A percentile compares a stretch with the other conserved stretches of the same genome.
These are phyloP conservation scores for Venturia carpophila DNA, from an alignment of 2,329 filamentous ascomycete species.

Conservation along the genomic window DNA sequence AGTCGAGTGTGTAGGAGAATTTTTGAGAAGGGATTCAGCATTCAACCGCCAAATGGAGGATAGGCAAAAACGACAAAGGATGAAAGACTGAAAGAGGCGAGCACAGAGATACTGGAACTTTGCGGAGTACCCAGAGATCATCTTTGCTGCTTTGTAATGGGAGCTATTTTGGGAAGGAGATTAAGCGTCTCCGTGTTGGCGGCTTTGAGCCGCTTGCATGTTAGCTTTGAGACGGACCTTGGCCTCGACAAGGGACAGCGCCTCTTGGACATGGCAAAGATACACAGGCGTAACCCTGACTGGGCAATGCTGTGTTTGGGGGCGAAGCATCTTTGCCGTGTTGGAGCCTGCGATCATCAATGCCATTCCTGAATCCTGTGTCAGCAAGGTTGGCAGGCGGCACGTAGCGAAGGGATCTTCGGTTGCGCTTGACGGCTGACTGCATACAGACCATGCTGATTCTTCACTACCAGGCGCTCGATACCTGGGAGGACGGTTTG, in stretches of 20 bases:
- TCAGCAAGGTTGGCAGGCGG: not conserved
- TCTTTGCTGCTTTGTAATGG: conserved; percentile 1
- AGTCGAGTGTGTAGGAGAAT: not conserved
- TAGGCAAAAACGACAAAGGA: not conserved
- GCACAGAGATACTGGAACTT: not conserved
- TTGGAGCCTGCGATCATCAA: not conserved
- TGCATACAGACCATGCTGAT: not conserved
- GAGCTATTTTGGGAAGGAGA: conserved; percentile 4
- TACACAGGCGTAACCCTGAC: not conserved
- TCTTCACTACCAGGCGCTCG: not conserved
- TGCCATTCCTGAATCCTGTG: not conserved
- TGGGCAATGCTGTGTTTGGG: conserved; percentile 3
- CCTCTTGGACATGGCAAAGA: conserved; percentile 5
- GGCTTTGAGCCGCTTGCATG: not conserved
- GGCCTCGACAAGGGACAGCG: conserved; percentile 2
- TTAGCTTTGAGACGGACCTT: not conserved
- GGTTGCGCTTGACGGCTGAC: not conserved
- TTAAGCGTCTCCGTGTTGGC: not conserved
- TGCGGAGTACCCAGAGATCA: not conserved
- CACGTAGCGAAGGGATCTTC: not conserved
- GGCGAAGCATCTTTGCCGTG: conserved; percentile 3
- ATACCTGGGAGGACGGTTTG: not conserved
- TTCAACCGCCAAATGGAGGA: not conserved
- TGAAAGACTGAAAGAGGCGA: not conserved
- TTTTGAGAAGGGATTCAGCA: not conserved